Evolutionary conservation across 176 grass and related monocot genomes (phyloP).

Genomic region (Olyra latifolia): DNA sequence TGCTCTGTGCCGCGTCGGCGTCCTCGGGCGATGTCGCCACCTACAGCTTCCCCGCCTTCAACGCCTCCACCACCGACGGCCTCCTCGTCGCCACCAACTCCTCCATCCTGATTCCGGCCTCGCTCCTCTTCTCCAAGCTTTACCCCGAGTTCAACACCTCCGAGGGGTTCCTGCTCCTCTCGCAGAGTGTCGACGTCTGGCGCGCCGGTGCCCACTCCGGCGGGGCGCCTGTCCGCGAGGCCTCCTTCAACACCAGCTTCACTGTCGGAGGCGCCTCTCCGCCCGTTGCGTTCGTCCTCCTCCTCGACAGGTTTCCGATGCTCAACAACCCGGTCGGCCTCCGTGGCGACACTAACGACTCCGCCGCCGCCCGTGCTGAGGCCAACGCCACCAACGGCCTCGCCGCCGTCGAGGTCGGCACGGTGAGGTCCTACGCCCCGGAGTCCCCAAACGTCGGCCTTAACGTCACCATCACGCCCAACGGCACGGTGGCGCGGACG

Average conservation of each 20-base stretch:
- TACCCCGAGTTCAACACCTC: neutral
- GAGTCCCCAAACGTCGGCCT: neutral
- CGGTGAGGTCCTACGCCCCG: neutral
- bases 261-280: neutral
- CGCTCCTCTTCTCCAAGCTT: neutral
- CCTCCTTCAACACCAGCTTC: slow-evolving; percentile 49
- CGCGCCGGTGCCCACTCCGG: neutral
- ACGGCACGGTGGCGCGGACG: neutral
- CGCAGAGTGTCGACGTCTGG: neutral
- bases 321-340: neutral
- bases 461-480: slow-evolving; percentile 34
- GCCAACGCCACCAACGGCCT: neutral
- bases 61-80: neutral
- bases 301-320: slow-evolving; percentile 10
- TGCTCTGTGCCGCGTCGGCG: neutral
- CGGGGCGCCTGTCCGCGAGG: neutral
- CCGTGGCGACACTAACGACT: neutral
- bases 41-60: neutral
- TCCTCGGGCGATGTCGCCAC: neutral
- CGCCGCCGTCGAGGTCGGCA: slow-evolving; percentile 3
- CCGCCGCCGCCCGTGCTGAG: too few species aligned
- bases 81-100: slow-evolving; percentile 5
- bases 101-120: neutral
- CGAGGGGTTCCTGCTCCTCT: slow-evolving; percentile 33
- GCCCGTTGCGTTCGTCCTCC: slow-evolving; percentile 19